These are phyloP conservation scores for Lichtheimia ramosa DNA, from an alignment of 371 early-diverging fungal species.

Conservation along the genomic window DNA sequence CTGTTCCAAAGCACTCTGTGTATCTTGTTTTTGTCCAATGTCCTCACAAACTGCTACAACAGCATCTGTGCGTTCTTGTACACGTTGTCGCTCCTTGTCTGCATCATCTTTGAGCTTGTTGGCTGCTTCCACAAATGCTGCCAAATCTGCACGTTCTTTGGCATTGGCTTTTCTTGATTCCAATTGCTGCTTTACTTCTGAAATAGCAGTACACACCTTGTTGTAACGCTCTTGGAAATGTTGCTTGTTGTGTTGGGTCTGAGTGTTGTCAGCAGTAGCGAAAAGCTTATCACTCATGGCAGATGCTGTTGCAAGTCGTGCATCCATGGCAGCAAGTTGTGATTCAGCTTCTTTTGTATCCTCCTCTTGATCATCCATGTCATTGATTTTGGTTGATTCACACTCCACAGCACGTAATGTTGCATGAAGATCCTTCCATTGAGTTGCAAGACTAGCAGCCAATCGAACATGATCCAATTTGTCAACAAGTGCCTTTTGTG, in stretches of 20 bases:
- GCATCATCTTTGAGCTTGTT: not conserved
- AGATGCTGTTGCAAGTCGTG: not conserved
- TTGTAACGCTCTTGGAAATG: constrained; percentile 1
- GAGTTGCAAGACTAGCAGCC: not conserved
- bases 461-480: not conserved
- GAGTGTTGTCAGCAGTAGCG: too few species aligned
- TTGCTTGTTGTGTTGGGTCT: not conserved
- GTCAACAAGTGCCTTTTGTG: not conserved
- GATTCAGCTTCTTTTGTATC: not conserved
- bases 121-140: constrained; percentile 2
- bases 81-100: not conserved
- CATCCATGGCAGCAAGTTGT: not conserved
- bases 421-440: constrained; percentile 11
- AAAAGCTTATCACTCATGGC: constrained; percentile 9
- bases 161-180: not conserved
- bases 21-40: not conserved
- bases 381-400: not conserved
- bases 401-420: constrained; percentile 3
- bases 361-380: not conserved
- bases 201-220: not conserved
- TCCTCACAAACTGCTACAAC: not conserved
- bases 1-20: constrained; percentile 4
- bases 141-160: not conserved
- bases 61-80: not conserved
- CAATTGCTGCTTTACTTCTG: not conserved